Percentiles rank a stretch among this genome's conserved stretches.
Evolutionary conservation across 164 flowering plant genomes (phyloP).

Genomic region (Tetracentron sinense): DNA sequence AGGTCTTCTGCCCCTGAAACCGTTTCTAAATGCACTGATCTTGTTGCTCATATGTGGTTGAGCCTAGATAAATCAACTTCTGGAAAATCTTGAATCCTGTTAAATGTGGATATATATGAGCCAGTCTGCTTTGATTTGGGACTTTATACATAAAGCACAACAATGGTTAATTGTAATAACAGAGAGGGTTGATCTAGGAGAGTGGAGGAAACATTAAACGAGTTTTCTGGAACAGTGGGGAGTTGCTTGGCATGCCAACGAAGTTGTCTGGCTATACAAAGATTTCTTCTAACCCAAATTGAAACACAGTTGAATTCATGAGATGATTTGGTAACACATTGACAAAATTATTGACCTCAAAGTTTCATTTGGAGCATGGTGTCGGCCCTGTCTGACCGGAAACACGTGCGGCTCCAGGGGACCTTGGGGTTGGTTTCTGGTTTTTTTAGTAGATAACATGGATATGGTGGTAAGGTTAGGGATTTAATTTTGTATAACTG

Average conservation of each 20-base stretch:
- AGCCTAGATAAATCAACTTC: background rate
- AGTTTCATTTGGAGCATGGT: no score
- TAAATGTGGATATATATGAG: background rate
- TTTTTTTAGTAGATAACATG: no score
- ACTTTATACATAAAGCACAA: constrained; percentile 15
- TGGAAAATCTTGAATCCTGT: background rate
- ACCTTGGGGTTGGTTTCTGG: no score
- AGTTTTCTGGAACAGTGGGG: constrained; percentile 2
- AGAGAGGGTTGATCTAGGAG: constrained; percentile 1
- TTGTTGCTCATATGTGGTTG: constrained; percentile 31
- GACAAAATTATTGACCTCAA: no score
- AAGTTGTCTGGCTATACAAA: constrained; percentile 24
- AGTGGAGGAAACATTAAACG: background rate
- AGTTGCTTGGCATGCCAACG: constrained; percentile 37
- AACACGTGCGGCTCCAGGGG: no score
- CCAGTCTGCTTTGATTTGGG: background rate
- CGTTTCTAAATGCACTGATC: constrained; percentile 16
- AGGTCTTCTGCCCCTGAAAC: constrained; percentile 23
- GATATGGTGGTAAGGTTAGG: no score
- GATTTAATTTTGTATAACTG: no score
- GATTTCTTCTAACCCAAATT: constrained; percentile 28
- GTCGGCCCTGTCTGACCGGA: no score
- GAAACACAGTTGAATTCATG: constrained; percentile 18
- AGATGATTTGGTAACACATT: constrained; percentile 6
- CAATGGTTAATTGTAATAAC: background rate